Percentiles rank a stretch among this genome's conserved stretches.
These are phyloP conservation scores for Cymbopogon flexuosus DNA, from an alignment of 202 grass and related monocot species.

Conservation along the genomic window DNA sequence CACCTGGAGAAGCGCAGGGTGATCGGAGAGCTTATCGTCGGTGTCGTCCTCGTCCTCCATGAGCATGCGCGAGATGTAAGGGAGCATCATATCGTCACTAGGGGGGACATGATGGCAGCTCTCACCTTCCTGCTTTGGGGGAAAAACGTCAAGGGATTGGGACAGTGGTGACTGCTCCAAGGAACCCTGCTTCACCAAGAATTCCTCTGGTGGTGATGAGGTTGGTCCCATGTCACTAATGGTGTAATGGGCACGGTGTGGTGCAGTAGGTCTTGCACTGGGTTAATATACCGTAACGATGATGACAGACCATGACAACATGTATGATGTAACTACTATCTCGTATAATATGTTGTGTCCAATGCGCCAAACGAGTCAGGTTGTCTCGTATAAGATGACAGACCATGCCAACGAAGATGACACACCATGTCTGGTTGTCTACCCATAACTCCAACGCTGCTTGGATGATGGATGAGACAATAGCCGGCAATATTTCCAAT, in stretches of 20 bases:
- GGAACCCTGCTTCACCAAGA: background rate
- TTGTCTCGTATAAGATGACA: no score
- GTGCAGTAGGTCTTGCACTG: background rate
- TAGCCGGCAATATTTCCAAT: background rate
- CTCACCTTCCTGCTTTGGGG: background rate
- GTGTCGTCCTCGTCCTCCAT: constrained; percentile 68
- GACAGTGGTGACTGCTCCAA: background rate
- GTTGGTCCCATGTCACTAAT: constrained; percentile 28
- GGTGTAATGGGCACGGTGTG: background rate
- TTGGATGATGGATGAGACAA: background rate
- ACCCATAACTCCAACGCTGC: background rate
- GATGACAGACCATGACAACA: background rate
- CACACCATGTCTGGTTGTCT: background rate
- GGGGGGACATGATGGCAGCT: background rate
- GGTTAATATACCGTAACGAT: background rate
- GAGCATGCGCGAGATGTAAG: constrained; percentile 59
- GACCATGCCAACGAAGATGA: no score
- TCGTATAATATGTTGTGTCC: background rate
- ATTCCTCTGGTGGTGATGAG: background rate
- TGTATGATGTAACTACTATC: background rate
- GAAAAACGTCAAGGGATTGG: constrained; percentile 1
- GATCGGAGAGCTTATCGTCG: background rate
- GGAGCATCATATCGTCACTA: constrained; percentile 38
- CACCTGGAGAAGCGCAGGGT: constrained; percentile 26
- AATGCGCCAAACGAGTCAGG: background rate